Conservation (phyloP, 2,329 filamentous ascomycete genomes). For the Hypoxylon sp. region DNA sequence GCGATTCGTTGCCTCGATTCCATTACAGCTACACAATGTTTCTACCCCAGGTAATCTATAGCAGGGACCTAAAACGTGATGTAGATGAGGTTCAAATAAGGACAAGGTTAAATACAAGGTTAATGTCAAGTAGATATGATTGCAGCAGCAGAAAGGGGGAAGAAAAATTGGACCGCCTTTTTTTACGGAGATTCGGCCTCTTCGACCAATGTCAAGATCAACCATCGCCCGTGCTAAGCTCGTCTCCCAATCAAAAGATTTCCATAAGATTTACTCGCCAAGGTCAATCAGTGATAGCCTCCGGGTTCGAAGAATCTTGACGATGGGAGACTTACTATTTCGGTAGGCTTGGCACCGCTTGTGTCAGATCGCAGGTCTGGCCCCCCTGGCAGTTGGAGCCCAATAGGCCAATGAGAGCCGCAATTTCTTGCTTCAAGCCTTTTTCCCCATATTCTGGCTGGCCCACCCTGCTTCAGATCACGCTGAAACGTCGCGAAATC, state of each 20-base stretch:
- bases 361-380: conserved; percentile 30
- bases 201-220: conserved; percentile 17
- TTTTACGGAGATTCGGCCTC: conserved; percentile 16
- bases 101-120: conserved; percentile 17
- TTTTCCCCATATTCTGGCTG: conserved; percentile 39
- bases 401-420: conserved; percentile 26
- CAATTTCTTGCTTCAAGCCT: conserved; percentile 12
- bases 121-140: conserved; percentile 18
- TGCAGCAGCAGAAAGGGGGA: conserved; percentile 10
- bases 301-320: conserved; percentile 20
- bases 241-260: conserved; percentile 28
- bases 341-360: conserved; percentile 26
- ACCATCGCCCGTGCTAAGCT: conserved; percentile 10
- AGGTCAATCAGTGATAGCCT: conserved; percentile 26
- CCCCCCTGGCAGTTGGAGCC: conserved; percentile 6
- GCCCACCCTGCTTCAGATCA: conserved; percentile 41
- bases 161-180: conserved; percentile 16
- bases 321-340: conserved; percentile 26
- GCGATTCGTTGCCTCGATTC: conserved; percentile 4
- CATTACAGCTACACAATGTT: background rate
- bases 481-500: conserved; percentile 45
- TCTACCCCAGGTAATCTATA: background rate
- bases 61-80: conserved; percentile 3
- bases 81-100: conserved; percentile 5
- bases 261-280: conserved; percentile 25